Percentiles rank a stretch among this genome's conserved stretches.
phyloP scores from a whole-genome alignment of 441 rosid genomes.

The Gossypium gossypioides region DNA sequence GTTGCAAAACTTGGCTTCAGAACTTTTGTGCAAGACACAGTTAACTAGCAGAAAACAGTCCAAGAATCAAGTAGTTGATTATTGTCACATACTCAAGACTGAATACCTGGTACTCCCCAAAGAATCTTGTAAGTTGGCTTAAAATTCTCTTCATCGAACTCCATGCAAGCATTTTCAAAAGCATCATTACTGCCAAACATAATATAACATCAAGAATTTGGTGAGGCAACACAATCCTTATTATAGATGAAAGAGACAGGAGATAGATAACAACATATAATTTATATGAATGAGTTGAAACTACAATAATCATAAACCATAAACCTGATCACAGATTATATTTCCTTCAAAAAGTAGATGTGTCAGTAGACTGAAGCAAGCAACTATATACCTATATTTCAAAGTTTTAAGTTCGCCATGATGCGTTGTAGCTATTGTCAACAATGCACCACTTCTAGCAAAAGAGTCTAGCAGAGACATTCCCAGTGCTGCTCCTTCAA shows the following conservation, averaged over 20 bases:
- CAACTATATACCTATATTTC: constrained; percentile 61
- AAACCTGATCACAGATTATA: constrained; percentile 1
- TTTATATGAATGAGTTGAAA: background rate
- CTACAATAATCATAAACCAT: background rate
- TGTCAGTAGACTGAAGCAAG: background rate
- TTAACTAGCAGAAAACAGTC: background rate
- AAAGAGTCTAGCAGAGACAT: constrained; percentile 84
- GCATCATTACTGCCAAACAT: constrained; percentile 44
- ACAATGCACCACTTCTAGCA: constrained; percentile 59
- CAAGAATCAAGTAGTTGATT: constrained; percentile 6
- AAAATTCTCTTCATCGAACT: constrained; percentile 80
- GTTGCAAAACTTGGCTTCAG: background rate
- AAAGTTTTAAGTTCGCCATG: constrained; percentile 87
- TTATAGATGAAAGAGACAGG: background rate
- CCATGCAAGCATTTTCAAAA: constrained; percentile 97
- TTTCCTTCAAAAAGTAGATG: background rate
- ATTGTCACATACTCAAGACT: constrained; percentile 10
- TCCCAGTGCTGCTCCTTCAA: constrained; percentile 94
- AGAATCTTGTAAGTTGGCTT: constrained; percentile 78
- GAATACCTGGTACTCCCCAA: constrained; percentile 93
- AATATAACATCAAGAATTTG: constrained; percentile 14
- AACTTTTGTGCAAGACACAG: background rate
- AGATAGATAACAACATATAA: background rate
- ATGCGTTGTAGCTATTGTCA: constrained; percentile 93
- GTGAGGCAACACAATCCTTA: background rate